Evolutionary conservation across 78 protist genomes (phyloP).

Genomic region (Polysphondylium violaceum): DNA sequence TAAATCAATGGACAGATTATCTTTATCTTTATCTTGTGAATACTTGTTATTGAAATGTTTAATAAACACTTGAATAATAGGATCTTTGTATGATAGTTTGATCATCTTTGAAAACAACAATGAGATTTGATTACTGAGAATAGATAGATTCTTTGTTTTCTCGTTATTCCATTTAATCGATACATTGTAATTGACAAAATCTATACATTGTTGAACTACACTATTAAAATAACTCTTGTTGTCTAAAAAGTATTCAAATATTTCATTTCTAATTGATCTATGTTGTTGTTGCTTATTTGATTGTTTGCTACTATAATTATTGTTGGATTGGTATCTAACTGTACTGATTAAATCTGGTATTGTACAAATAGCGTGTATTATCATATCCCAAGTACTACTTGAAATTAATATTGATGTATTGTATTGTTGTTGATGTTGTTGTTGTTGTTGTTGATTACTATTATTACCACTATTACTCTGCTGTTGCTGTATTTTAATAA

Average conservation of each 20-base stretch:
- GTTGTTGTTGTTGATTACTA: not conserved
- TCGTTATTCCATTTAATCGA: not conserved
- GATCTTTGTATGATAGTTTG: slow-evolving; percentile 25
- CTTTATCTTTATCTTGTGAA: not conserved
- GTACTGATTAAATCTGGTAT: slow-evolving; percentile 41
- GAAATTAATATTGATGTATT: not conserved
- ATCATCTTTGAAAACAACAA: slow-evolving; percentile 27
- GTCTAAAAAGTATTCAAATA: not conserved
- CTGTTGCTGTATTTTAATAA: not conserved
- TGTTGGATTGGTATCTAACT: slow-evolving; percentile 16
- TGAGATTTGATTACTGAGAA: slow-evolving; percentile 4
- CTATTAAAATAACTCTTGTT: slow-evolving; percentile 8
- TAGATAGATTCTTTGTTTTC: not conserved
- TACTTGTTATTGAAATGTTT: not conserved
- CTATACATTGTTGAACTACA: not conserved
- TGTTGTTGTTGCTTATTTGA: not conserved
- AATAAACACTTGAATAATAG: slow-evolving; percentile 7
- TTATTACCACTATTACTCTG: not conserved
- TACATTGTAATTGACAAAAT: not conserved
- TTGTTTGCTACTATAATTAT: not conserved
- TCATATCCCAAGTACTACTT: not conserved
- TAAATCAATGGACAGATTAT: not conserved
- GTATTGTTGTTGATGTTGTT: not conserved
- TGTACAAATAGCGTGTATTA: not conserved
- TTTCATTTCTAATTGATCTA: not conserved